A percentile compares a stretch with the other conserved stretches of the same genome.
phyloP scores from a whole-genome alignment of 768 basidiomycete genomes.

The Zangia roseola region DNA sequence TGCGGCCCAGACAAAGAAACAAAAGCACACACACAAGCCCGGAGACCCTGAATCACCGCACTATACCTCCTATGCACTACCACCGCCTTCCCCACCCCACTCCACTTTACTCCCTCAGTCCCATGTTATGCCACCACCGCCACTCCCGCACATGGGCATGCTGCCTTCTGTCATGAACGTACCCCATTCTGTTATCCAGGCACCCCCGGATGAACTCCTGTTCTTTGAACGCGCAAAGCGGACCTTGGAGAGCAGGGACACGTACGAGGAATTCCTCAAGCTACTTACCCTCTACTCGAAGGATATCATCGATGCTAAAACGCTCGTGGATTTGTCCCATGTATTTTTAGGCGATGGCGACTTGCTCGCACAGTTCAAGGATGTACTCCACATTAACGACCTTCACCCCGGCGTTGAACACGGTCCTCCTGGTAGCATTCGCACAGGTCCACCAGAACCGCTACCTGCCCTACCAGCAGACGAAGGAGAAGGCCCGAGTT shows the following conservation, averaged over 20 bases:
- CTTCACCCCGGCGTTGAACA: conserved; percentile 56
- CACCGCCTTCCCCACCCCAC: conserved; percentile 35
- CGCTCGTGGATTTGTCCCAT: conserved; percentile 76
- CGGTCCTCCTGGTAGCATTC: conserved; percentile 76
- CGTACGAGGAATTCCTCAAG: conserved; percentile 94
- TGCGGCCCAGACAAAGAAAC: conserved; percentile 52
- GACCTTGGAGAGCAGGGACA: conserved; percentile 67
- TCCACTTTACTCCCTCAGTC: conserved; percentile 16
- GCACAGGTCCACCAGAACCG: conserved; percentile 74
- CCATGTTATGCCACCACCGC: conserved; percentile 30
- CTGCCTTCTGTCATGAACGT: conserved; percentile 23
- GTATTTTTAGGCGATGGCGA: conserved; percentile 82
- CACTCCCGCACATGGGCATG: conserved; percentile 28
- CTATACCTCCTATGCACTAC: conserved; percentile 45
- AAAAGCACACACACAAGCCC: conserved; percentile 59
- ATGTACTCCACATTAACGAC: conserved; percentile 79
- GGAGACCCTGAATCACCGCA: conserved; percentile 54
- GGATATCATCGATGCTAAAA: conserved; percentile 85
- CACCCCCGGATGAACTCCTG: conserved; percentile 70
- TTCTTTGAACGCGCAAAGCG: conserved; percentile 96
- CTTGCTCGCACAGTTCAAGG: conserved; percentile 81
- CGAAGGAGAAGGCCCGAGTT: conserved; percentile 90
- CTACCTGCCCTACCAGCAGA: conserved; percentile 77
- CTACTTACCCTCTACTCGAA: conserved; percentile 86
- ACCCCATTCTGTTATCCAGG: conserved; percentile 32